Evolutionary conservation across 768 basidiomycete genomes (phyloP).

Genomic region (Termitomyces eurrhizus): DNA sequence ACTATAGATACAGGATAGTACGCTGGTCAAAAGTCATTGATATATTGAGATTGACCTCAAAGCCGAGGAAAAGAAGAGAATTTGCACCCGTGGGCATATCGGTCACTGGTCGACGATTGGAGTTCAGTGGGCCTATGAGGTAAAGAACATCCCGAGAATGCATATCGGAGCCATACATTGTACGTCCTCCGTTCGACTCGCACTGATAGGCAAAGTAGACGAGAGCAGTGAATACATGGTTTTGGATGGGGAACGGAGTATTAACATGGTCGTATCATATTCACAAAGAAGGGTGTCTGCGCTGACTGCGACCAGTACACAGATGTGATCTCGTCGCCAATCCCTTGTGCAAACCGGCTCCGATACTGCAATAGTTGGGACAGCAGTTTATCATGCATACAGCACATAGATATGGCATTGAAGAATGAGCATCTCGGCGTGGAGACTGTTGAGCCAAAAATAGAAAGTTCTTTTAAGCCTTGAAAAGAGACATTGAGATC

Average conservation of each 20-base stretch:
- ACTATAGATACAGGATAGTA: not conserved
- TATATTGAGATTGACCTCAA: not conserved
- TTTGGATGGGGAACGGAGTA: not conserved
- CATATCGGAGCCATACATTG: not conserved
- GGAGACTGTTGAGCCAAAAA: not conserved
- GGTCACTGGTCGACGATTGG: not conserved
- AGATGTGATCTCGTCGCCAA: not conserved
- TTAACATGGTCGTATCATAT: not conserved
- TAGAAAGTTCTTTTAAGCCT: not conserved
- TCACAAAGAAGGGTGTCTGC: not conserved
- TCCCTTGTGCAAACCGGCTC: not conserved
- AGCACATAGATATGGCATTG: not conserved
- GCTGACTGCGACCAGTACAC: not conserved
- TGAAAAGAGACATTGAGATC: not conserved
- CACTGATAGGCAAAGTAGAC: not conserved
- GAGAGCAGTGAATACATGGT: not conserved
- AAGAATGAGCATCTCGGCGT: not conserved
- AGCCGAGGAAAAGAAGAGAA: slow-evolving; percentile 1
- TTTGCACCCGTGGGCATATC: not conserved
- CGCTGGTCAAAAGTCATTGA: not conserved
- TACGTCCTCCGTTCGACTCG: slow-evolving; percentile 1
- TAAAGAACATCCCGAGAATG: not conserved
- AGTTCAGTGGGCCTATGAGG: not conserved
- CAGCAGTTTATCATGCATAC: not conserved
- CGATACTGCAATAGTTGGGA: not conserved